These are phyloP conservation scores for Scutellaria galericulata DNA, from an alignment of 257 asterid species.

Conservation along the genomic window DNA sequence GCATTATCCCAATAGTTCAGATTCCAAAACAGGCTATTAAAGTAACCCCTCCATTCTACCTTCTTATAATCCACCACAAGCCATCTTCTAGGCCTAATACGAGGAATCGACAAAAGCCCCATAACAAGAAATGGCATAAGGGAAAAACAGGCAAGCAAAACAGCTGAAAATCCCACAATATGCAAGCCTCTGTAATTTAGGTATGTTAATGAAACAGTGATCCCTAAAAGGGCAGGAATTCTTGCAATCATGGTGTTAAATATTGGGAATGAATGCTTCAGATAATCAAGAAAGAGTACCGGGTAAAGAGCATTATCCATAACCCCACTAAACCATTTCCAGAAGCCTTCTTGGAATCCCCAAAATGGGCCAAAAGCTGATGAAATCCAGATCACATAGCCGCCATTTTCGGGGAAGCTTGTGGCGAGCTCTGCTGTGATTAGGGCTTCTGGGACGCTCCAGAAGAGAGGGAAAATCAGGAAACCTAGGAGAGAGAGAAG, in stretches of 20 bases:
- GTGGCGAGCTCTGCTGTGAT: conserved; percentile 86
- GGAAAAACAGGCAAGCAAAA: conserved; percentile 74
- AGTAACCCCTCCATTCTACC: conserved; percentile 74
- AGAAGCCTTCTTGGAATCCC: conserved; percentile 88
- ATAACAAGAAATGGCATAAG: conserved; percentile 69
- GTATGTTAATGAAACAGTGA: conserved; percentile 65
- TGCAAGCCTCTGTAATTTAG: conserved; percentile 78
- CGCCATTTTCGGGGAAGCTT: conserved; percentile 82
- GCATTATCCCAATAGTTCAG: conserved; percentile 91
- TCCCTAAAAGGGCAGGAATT: conserved; percentile 71
- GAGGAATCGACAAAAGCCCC: conserved; percentile 66
- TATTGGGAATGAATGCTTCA: conserved; percentile 76
- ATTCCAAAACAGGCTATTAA: conserved; percentile 86
- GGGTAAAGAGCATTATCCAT: conserved; percentile 97
- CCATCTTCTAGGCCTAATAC: conserved; percentile 68
- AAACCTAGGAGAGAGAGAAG: conserved; percentile 75
- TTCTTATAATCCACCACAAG: conserved; percentile 55
- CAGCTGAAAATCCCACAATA: conserved; percentile 79
- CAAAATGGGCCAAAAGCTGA: conserved; percentile 84
- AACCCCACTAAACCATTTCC: conserved; percentile 97
- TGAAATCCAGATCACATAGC: conserved; percentile 84
- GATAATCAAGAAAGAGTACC: conserved; percentile 83
- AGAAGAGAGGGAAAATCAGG: conserved; percentile 74
- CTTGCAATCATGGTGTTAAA: conserved; percentile 54
- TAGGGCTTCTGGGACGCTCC: conserved; percentile 93